Evolutionary conservation across 441 rosid species (phyloP).

Genomic region (Pelargonium hybrid): DNA sequence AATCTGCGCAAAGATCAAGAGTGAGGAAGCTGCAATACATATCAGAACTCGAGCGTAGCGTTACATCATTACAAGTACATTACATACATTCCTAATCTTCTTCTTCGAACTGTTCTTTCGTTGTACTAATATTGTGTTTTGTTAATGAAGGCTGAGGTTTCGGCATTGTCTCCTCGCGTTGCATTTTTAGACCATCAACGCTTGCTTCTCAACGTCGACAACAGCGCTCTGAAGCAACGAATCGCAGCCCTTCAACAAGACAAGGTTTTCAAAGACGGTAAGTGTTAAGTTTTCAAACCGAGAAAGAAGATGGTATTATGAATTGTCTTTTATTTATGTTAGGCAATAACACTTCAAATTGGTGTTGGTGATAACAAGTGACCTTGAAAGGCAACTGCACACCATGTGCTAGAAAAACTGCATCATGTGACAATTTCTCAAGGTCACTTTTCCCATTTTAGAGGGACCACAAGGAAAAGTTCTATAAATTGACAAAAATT

Average conservation of each 20-base stretch:
- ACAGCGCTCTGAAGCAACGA: conserved; percentile 57
- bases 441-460: too few relatives aligned
- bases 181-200: conserved; percentile 63
- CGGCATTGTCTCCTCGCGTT: conserved; percentile 56
- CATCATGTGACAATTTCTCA: too few relatives aligned
- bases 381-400: too few relatives aligned
- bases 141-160: conserved; percentile 37
- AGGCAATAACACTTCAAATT: too few relatives aligned
- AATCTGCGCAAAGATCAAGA: conserved; percentile 66
- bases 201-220: conserved; percentile 53
- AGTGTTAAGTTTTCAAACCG: too few relatives aligned
- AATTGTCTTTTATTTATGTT: too few relatives aligned
- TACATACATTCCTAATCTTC: not conserved
- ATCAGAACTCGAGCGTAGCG: conserved; percentile 62
- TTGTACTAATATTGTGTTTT: not conserved
- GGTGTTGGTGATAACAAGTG: too few relatives aligned
- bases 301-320: too few relatives aligned
- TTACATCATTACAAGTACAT: conserved; percentile 50
- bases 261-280: conserved; percentile 62
- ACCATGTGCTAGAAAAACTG: too few relatives aligned
- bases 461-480: too few relatives aligned
- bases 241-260: conserved; percentile 64
- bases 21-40: conserved; percentile 64
- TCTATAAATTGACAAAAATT: too few relatives aligned
- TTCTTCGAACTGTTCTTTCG: too few relatives aligned